Percentiles rank a stretch among this genome's conserved stretches.
phyloP scores from a whole-genome alignment of 148 eudicot genomes.

The Chenopodium album region DNA sequence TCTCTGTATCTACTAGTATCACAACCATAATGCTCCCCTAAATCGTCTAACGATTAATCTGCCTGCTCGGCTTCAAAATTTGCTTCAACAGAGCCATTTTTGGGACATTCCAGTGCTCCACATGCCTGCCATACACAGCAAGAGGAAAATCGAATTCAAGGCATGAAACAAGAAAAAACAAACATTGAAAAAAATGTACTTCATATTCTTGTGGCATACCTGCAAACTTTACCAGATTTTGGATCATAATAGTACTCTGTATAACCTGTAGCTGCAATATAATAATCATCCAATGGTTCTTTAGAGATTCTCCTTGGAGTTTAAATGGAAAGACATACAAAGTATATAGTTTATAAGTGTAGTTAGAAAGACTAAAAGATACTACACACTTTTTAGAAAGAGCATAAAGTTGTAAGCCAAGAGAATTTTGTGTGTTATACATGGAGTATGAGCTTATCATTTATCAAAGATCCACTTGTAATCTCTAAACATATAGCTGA shows the following conservation, averaged over 20 bases:
- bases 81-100: slow-evolving; percentile 90
- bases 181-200: no score
- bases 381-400: background rate
- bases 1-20: background rate
- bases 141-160: background rate
- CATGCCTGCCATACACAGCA: slow-evolving; percentile 57
- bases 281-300: background rate
- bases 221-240: slow-evolving; percentile 73
- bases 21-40: background rate
- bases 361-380: no score
- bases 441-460: no score
- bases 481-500: no score
- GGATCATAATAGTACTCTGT: slow-evolving; percentile 83
- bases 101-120: slow-evolving; percentile 97
- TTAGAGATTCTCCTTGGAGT: background rate
- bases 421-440: no score
- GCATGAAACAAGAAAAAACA: background rate
- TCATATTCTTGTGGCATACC: slow-evolving; percentile 32
- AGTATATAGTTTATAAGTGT: no score
- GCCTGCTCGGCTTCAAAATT: slow-evolving; percentile 73
- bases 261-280: slow-evolving; percentile 83
- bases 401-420: background rate
- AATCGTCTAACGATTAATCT: background rate
- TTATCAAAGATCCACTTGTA: no score
- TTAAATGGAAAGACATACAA: no score